These are phyloP conservation scores for Colletotrichum camelliae DNA, from an alignment of 2,329 filamentous ascomycete species.

Conservation along the genomic window DNA sequence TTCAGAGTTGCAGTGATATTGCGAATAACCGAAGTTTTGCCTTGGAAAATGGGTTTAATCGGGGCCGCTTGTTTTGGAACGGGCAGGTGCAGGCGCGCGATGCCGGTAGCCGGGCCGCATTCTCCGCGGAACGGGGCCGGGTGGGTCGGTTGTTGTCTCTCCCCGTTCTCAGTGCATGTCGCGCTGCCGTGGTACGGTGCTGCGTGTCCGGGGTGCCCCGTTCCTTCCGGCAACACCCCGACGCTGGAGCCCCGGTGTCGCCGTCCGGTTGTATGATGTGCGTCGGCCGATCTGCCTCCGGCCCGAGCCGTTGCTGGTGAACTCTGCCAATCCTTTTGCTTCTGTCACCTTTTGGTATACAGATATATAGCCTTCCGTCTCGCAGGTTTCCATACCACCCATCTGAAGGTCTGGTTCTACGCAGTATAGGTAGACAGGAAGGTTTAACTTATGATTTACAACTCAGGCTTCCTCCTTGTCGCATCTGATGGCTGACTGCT, in stretches of 20 bases:
- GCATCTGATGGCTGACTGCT: accelerated
- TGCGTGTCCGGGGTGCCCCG: background rate
- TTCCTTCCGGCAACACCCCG: background rate
- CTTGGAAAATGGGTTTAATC: background rate
- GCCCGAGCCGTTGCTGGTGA: background rate
- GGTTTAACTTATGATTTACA: accelerated
- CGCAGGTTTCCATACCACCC: background rate
- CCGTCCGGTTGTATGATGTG: background rate
- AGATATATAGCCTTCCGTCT: background rate
- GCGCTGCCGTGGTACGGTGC: background rate
- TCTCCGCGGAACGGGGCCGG: background rate
- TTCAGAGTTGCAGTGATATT: background rate
- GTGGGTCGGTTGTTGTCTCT: background rate
- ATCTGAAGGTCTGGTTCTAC: background rate
- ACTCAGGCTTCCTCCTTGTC: background rate
- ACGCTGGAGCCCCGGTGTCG: background rate
- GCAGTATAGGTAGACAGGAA: background rate
- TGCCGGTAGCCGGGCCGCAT: background rate
- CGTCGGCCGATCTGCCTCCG: background rate
- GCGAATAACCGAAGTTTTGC: background rate
- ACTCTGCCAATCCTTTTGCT: background rate
- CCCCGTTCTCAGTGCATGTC: background rate
- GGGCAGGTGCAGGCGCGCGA: background rate
- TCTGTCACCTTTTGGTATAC: background rate
- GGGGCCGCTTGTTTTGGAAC: background rate